phyloP scores from a whole-genome alignment of 805 yeast genomes.

The Ogataea minuta region DNA sequence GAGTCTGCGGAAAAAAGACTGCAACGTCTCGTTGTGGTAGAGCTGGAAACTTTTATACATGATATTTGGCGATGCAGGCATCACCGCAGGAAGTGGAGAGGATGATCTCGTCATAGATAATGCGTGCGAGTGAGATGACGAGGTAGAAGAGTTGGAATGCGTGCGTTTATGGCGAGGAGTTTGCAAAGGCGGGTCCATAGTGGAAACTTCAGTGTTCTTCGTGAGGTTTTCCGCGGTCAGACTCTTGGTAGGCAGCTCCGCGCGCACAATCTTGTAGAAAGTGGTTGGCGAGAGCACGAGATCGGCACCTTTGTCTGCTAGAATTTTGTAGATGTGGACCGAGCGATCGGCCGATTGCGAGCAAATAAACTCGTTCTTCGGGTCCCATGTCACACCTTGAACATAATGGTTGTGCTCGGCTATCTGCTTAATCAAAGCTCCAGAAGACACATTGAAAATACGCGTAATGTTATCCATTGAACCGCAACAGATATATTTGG shows the following conservation, averaged over 20 bases:
- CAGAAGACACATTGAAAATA: slow-evolving; percentile 57
- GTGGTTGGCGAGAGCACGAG: slow-evolving; percentile 39
- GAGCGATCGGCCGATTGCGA: slow-evolving; percentile 90
- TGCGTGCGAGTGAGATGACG: slow-evolving; percentile 33
- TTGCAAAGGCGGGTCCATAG: slow-evolving; percentile 34
- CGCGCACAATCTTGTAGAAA: slow-evolving; percentile 49
- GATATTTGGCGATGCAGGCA: slow-evolving; percentile 34
- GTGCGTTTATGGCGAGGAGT: slow-evolving; percentile 39
- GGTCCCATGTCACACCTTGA: slow-evolving; percentile 98
- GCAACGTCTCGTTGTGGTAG: slow-evolving; percentile 83
- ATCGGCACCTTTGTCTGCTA: slow-evolving; percentile 26
- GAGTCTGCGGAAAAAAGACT: slow-evolving; percentile 85
- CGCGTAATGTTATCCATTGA: slow-evolving; percentile 86
- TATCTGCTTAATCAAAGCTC: slow-evolving; percentile 55
- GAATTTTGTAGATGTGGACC: slow-evolving; percentile 64
- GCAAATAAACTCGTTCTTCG: slow-evolving; percentile 68
- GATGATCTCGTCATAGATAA: slow-evolving; percentile 26
- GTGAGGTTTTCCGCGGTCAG: slow-evolving; percentile 25
- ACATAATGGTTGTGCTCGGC: slow-evolving; percentile 84
- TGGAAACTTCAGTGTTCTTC: slow-evolving; percentile 13
- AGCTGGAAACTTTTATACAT: slow-evolving; percentile 43
- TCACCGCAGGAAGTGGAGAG: slow-evolving; percentile 45
- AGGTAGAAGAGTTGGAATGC: slow-evolving; percentile 40
- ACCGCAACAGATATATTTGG: slow-evolving; percentile 74
- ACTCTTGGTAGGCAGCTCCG: slow-evolving; percentile 49